Conservation (phyloP, 352 stramenopile species). For the Globisporangium cylindrosporum region DNA sequence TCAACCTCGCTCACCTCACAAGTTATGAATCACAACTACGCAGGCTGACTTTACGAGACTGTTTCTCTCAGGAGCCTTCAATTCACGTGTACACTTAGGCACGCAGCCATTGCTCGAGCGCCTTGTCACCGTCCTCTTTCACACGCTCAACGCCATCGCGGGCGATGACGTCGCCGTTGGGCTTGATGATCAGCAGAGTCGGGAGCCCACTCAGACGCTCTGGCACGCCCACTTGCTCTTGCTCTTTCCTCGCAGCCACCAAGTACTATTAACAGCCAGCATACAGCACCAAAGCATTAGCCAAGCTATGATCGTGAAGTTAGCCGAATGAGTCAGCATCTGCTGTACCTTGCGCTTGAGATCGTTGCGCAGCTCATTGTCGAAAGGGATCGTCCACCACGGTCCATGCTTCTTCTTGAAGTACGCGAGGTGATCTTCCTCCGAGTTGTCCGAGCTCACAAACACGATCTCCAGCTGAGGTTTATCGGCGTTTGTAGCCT, state of each 20-base stretch:
- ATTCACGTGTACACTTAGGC: background rate
- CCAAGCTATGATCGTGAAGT: background rate
- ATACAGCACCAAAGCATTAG: background rate
- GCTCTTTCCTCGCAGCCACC: slow-evolving; percentile 65
- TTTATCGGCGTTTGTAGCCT: slow-evolving; percentile 30
- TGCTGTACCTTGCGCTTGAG: slow-evolving; percentile 56
- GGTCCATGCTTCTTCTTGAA: slow-evolving; percentile 65
- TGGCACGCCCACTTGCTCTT: slow-evolving; percentile 45
- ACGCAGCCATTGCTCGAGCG: slow-evolving; percentile 35
- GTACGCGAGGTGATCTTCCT: slow-evolving; percentile 52
- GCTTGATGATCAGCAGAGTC: slow-evolving; percentile 60
- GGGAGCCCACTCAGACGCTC: slow-evolving; percentile 65
- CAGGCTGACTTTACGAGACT: background rate
- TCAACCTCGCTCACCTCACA: background rate
- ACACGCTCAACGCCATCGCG: slow-evolving; percentile 57
- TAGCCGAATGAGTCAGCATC: background rate
- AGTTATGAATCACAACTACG: background rate
- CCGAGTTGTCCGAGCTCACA: slow-evolving; percentile 64
- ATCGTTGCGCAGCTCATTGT: slow-evolving; percentile 51
- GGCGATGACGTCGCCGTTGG: slow-evolving; percentile 62
- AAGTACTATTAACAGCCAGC: slow-evolving; percentile 28
- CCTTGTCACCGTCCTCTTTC: slow-evolving; percentile 38
- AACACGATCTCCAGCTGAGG: slow-evolving; percentile 68
- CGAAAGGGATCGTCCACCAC: slow-evolving; percentile 76
- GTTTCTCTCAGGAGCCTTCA: background rate